These are phyloP conservation scores for Colletotrichum incanum DNA, from an alignment of 2,329 filamentous ascomycete genomes.

Conservation along the genomic window DNA sequence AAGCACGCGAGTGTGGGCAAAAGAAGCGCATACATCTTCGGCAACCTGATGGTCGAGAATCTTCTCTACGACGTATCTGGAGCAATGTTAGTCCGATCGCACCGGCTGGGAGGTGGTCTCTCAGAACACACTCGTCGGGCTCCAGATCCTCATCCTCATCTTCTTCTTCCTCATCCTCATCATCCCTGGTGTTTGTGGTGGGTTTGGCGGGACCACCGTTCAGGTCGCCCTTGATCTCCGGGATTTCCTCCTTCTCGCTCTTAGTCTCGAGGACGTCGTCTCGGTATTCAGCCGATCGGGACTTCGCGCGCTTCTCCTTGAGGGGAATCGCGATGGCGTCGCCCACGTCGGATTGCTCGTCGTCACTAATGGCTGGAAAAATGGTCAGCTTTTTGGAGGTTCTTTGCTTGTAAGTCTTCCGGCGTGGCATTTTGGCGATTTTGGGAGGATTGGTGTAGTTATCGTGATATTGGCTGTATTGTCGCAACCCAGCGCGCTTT, in stretches of 20 bases:
- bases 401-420: neutral
- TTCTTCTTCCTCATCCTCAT: slow-evolving; percentile 56
- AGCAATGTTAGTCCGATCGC: slow-evolving; percentile 40
- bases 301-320: slow-evolving; percentile 29
- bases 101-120: neutral
- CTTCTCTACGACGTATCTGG: slow-evolving; percentile 81
- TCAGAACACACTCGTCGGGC: slow-evolving; percentile 48
- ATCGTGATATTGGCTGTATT: slow-evolving; percentile 10
- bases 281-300: slow-evolving; percentile 28
- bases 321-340: slow-evolving; percentile 31
- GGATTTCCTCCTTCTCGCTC: slow-evolving; percentile 23
- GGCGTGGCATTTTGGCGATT: slow-evolving; percentile 14
- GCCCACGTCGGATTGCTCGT: slow-evolving; percentile 51
- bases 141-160: slow-evolving; percentile 60
- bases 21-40: slow-evolving; percentile 61
- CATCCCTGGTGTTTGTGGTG: slow-evolving; percentile 46
- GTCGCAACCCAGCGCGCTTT: slow-evolving; percentile 29
- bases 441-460: neutral
- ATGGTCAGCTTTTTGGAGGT: slow-evolving; percentile 23
- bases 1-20: neutral
- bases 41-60: slow-evolving; percentile 78
- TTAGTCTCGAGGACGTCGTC: slow-evolving; percentile 28
- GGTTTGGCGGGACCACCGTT: slow-evolving; percentile 44
- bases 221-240: slow-evolving; percentile 27
- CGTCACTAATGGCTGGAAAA: slow-evolving; percentile 56